phyloP scores from a whole-genome alignment of 495 filamentous ascomycete genomes.

The Geoglossum glabrum region DNA sequence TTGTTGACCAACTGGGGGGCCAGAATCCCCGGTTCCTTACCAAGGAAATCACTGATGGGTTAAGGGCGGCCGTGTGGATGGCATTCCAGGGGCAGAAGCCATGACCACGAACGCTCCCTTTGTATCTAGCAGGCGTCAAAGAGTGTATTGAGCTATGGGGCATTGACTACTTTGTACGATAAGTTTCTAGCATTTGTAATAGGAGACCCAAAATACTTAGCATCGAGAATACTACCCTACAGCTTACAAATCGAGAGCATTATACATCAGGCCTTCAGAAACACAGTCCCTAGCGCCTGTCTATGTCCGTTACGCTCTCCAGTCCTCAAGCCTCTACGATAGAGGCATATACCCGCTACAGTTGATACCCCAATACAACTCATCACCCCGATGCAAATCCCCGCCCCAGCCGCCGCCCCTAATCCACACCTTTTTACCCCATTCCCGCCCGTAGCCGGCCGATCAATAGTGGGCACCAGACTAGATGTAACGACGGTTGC shows the following conservation, averaged over 20 bases:
- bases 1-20: conserved; percentile 34
- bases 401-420: background rate
- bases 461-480: background rate
- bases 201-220: background rate
- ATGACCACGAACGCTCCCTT: background rate
- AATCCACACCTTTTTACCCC: background rate
- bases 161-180: background rate
- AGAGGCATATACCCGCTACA: background rate
- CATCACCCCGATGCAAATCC: background rate
- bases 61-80: conserved; percentile 18
- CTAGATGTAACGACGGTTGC: background rate
- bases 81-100: conserved; percentile 1
- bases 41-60: conserved; percentile 16
- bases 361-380: background rate
- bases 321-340: background rate
- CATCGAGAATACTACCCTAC: no score
- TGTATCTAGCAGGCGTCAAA: background rate
- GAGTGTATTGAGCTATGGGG: background rate
- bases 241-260: no score
- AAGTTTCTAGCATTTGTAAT: background rate
- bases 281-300: background rate
- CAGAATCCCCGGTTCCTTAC: conserved; percentile 21
- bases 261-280: background rate
- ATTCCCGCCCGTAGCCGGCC: background rate
- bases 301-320: background rate